Conservation (phyloP, 1,284 basidiomycete species). For the Hymenochaete sp. region DNA sequence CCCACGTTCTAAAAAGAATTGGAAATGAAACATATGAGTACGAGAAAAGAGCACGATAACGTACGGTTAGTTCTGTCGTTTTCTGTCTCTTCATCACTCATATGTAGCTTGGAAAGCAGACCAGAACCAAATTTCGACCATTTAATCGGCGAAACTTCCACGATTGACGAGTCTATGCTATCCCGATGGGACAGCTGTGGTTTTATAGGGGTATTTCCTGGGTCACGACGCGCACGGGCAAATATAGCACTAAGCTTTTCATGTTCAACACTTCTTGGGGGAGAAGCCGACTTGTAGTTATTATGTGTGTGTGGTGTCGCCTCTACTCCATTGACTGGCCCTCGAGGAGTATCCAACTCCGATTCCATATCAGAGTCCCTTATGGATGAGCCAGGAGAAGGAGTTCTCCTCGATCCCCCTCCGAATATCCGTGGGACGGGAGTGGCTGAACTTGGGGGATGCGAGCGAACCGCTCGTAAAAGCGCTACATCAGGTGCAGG, state of each 20-base stretch:
- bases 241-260: conserved; percentile 57
- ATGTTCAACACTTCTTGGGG: conserved; percentile 41
- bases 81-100: conserved; percentile 63
- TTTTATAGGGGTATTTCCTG: conserved; percentile 48
- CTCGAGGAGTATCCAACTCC: conserved; percentile 8
- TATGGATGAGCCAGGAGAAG: conserved; percentile 35
- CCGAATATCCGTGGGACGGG: conserved; percentile 2
- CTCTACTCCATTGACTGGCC: neutral
- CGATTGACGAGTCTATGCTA: conserved; percentile 54
- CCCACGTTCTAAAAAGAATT: conserved; percentile 20
- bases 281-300: conserved; percentile 29
- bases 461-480: conserved; percentile 48
- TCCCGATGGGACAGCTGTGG: conserved; percentile 33
- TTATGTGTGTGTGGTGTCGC: conserved; percentile 5
- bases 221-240: conserved; percentile 49
- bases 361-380: conserved; percentile 52
- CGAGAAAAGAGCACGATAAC: conserved; percentile 24
- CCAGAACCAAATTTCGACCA: conserved; percentile 21
- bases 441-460: conserved; percentile 24
- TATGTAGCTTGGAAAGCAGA: conserved; percentile 45
- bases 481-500: conserved; percentile 31
- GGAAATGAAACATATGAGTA: conserved; percentile 15
- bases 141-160: conserved; percentile 47
- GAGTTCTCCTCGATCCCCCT: too few relatives aligned
- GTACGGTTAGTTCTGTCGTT: conserved; percentile 36